A percentile compares a stretch with the other conserved stretches of the same genome.
phyloP scores from a whole-genome alignment of 345 rosid genomes.

The Eucalyptus pauciflora region DNA sequence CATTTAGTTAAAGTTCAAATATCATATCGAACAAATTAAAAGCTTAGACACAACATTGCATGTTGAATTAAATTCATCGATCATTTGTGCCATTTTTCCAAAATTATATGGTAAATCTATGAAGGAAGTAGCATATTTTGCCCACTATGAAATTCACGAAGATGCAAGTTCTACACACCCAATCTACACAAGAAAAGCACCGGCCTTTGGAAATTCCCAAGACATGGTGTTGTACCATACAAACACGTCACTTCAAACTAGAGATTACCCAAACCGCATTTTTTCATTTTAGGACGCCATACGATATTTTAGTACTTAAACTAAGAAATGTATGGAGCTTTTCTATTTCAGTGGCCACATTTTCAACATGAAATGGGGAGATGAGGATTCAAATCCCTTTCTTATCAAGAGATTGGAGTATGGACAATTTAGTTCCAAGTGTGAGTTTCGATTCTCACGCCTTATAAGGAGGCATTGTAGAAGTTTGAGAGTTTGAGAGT shows the following conservation, averaged over 20 bases:
- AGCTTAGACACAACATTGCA: too few species aligned
- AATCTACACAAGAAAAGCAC: not conserved
- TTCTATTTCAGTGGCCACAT: too few species aligned
- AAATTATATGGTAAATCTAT: not conserved
- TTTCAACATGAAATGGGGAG: too few species aligned
- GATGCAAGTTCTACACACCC: not conserved
- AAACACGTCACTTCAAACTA: fast-evolving
- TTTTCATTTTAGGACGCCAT: not conserved
- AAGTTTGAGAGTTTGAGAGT: too few species aligned
- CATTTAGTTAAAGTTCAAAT: too few species aligned
- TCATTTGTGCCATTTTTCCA: not conserved
- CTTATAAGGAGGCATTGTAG: too few species aligned
- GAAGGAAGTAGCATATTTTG: not conserved
- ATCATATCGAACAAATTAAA: too few species aligned
- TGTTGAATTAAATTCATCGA: fast-evolving
- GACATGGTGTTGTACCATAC: fast-evolving
- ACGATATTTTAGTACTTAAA: not conserved
- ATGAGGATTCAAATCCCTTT: too few species aligned
- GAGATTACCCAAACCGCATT: not conserved
- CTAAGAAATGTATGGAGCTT: too few species aligned
- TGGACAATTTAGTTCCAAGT: too few species aligned
- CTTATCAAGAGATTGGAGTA: too few species aligned
- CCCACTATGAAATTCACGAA: not conserved
- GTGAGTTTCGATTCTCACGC: too few species aligned
- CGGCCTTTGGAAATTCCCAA: fast-evolving